A percentile compares a stretch with the other conserved stretches of the same genome.
Conservation (phyloP, 2,329 filamentous ascomycete species). For the Ophiostoma sp. region DNA sequence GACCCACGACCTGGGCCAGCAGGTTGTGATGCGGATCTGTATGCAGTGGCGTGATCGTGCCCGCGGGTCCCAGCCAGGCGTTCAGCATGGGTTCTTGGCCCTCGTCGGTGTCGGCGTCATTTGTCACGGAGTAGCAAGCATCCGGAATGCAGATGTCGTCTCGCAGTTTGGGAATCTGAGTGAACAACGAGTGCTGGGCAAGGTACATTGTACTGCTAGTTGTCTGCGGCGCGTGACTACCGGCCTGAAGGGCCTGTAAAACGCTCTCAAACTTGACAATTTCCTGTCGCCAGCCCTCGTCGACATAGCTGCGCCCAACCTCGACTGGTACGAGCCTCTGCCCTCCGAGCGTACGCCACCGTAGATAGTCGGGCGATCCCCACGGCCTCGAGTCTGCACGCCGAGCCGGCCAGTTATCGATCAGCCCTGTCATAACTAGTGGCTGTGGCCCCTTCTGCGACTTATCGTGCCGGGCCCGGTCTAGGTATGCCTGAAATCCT, state of each 20-base stretch:
- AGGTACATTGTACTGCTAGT: conserved; percentile 64
- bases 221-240: background rate
- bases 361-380: conserved; percentile 67
- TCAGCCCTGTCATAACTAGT: conserved; percentile 61
- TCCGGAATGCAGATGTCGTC: conserved; percentile 76
- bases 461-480: conserved; percentile 28
- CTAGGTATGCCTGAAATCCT: conserved; percentile 58
- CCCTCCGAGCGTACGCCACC: conserved; percentile 67
- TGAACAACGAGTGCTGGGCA: conserved; percentile 83
- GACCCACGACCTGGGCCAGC: conserved; percentile 79
- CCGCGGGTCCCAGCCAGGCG: conserved; percentile 85
- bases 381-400: conserved; percentile 51
- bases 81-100: conserved; percentile 1
- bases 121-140: conserved; percentile 71
- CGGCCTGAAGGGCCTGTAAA: conserved; percentile 38
- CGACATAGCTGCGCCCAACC: conserved; percentile 79
- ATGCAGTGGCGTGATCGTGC: conserved; percentile 87
- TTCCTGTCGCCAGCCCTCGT: conserved; percentile 75
- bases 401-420: conserved; percentile 73
- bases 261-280: conserved; percentile 72
- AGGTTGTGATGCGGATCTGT: conserved; percentile 94
- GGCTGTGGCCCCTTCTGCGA: conserved; percentile 46
- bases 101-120: conserved; percentile 29
- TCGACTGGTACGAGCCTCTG: conserved; percentile 80
- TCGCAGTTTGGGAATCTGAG: conserved; percentile 70